Evolutionary conservation across 352 stramenopile species (phyloP), one percentile per base, ranked within the genome.

Genomic region (Pythium chondricola): DNA sequence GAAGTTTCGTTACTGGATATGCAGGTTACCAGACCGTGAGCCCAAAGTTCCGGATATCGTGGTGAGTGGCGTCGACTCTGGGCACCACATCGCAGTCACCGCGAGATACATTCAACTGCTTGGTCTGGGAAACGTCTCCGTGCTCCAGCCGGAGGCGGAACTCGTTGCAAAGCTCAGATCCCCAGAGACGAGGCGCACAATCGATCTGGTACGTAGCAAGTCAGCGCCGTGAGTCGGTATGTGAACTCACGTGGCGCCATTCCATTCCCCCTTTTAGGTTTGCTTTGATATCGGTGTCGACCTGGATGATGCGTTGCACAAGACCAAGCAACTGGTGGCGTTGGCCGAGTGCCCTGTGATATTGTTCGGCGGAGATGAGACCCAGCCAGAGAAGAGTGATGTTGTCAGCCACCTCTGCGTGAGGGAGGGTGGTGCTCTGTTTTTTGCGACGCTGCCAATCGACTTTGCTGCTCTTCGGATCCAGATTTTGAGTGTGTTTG

Each of bases 61-160:
- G 16, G 61, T 90, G 9, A 61, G 71, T 4, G 73, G 75, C 1
- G 47, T 69, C 6, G 52, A 64, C 13, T 58, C 54, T 24, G 70
- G 55, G 2, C 59, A 52, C 2, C 76, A 69, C 44, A 62, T 77
- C 6, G 52, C 71, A 1, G 66, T 79, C 14, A 62, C 67, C n/a
- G 76, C 67, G 0, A 69, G 79, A 9, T 90, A 88, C 53, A 84
- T 90, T 24, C 74, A 88, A 21, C 58, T 90, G 13, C 50, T 90
- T 14, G 79, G 77, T 0, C 18, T 91, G 11, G 76, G 75, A 27
- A 77, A 69, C 1, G 73, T 86, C 16, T 26, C 66, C 26, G 72
- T 66, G 16, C 53, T 65, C 0, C 46, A 43, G 7, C 44, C 60
- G 9, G 69, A 85, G 42, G 35, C 39, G 13, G 58, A 64, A 5